These are phyloP conservation scores for Lentinula guzmanii DNA, from an alignment of 768 basidiomycete species.

Conservation along the genomic window DNA sequence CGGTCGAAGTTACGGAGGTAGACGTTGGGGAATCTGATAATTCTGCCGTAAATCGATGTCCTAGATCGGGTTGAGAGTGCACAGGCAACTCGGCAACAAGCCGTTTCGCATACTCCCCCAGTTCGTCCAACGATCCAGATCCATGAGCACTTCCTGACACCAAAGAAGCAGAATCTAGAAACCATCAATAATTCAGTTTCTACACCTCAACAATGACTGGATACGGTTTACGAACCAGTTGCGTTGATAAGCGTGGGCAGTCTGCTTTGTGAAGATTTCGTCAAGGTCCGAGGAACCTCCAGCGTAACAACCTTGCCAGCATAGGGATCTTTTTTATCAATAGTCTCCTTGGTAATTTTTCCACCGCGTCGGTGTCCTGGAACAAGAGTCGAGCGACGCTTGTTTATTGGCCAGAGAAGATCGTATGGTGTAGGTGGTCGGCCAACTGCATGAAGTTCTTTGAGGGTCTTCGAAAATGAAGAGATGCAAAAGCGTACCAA, in stretches of 20 bases:
- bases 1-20: neutral
- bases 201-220: neutral
- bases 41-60: neutral
- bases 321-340: conserved; percentile 3
- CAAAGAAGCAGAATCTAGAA: neutral
- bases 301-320: conserved; percentile 34
- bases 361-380: conserved; percentile 4
- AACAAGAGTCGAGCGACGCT: conserved; percentile 15
- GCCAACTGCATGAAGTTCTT: conserved; percentile 27
- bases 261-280: neutral
- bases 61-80: neutral
- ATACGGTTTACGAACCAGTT: neutral
- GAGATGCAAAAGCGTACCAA: conserved; percentile 19
- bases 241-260: neutral
- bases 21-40: neutral
- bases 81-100: neutral
- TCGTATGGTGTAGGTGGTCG: conserved; percentile 66
- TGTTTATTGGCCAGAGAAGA: conserved; percentile 71
- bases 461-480: conserved; percentile 34
- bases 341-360: neutral
- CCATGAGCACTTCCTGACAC: neutral
- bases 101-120: conserved; percentile 6
- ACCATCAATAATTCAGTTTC: neutral
- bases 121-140: neutral
- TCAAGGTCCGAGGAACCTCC: neutral